Evolutionary conservation across 768 basidiomycete species (phyloP).

Genomic region (Lactarius indigo): DNA sequence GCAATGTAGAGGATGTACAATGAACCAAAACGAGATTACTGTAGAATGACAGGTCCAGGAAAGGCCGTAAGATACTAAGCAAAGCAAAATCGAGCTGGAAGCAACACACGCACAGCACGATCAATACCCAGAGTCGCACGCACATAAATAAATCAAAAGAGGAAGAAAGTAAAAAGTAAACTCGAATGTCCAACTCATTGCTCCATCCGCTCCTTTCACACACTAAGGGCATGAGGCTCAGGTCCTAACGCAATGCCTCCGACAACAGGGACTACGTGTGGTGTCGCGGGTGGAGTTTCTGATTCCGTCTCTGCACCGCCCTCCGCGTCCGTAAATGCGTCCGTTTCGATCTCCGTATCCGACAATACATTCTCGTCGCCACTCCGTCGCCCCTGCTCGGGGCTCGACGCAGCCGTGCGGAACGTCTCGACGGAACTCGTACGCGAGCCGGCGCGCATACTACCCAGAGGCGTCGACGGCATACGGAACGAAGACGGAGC

Average conservation of each 20-base stretch:
- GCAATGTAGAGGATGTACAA: constrained; percentile 19
- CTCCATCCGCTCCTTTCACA: neutral
- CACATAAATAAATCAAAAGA: neutral
- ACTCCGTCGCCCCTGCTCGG: neutral
- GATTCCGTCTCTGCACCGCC: constrained; percentile 1
- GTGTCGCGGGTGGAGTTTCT: neutral
- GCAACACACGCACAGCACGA: neutral
- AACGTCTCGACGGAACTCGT: constrained; percentile 22
- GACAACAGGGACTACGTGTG: neutral
- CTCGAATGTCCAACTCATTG: neutral
- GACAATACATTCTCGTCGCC: neutral
- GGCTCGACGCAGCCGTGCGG: constrained; percentile 10
- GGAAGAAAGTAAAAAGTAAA: neutral
- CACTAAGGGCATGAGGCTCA: neutral
- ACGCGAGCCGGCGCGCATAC: constrained; percentile 10
- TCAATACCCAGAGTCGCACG: neutral
- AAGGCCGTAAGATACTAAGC: neutral
- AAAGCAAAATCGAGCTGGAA: neutral
- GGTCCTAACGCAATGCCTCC: neutral
- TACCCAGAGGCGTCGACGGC: constrained; percentile 6
- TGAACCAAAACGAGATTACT: neutral
- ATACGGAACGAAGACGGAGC: constrained; percentile 25
- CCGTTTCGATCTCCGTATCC: constrained; percentile 14
- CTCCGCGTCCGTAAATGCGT: constrained; percentile 16
- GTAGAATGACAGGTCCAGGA: neutral